Base-by-base conservation (phyloP, 768 basidiomycete species). In the Tulasnella sp. region DNA sequence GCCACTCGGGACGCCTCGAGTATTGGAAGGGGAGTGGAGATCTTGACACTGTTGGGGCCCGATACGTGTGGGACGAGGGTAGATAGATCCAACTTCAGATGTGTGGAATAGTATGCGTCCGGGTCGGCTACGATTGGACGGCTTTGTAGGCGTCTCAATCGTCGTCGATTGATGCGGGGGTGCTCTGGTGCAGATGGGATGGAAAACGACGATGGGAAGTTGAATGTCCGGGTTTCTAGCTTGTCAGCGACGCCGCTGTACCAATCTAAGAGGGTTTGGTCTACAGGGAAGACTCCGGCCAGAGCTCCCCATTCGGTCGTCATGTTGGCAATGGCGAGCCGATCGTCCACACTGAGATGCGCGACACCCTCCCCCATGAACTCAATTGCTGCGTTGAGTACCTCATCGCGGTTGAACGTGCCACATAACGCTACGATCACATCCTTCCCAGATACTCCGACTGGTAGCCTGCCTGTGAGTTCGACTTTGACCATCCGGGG, bases 241-340 rank as follows among this genome's bases (percentile, higher is more conserved):
- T 84, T 88, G 63, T 76, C 77, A 62, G 95, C 71, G 11, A 80
- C 75, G 3, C 74, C 73, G 45, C 89, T 86, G 70, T 98, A 99
- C 94, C 94, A 99, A 26, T 80, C 71, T 34, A 93, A 68, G 19
- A 93, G 78, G 8, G 80, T 83, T 19, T 82, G 77, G 68, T 99
- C 96, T 4, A 90, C 84, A 0, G 95, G 94, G 76, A 99, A 98
- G 5, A 96, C 83, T 30, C 96, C 96, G 7, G 82, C 93, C 1
- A 99, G 80, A 2, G 96, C 96, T 45, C 96, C 96, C 96, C 96
- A 99, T 72, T 99, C 96, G 29, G 96, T 98, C 4, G 96, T 98
- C 96, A 98, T 99, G 71, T 99, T 98, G n/a, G 93, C 77, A 65
- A 98, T 98, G 0, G 95, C 94, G 48, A 99, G 77, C 43, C 96